These are phyloP conservation scores for Starmerella davenportii DNA, from an alignment of 805 yeast species.

Conservation along the genomic window DNA sequence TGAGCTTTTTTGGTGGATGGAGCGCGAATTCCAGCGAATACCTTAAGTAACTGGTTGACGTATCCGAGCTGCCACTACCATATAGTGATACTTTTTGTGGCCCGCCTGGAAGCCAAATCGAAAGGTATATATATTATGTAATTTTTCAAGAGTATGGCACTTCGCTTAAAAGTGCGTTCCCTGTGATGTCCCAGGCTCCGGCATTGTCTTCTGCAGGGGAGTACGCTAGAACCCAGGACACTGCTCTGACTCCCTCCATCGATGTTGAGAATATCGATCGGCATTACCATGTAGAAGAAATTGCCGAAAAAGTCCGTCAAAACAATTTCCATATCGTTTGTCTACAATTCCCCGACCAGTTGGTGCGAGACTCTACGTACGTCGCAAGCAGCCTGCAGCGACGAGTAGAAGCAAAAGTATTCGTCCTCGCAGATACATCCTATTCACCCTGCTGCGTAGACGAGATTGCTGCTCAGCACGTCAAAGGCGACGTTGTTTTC, in stretches of 20 bases:
- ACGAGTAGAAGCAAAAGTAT: constrained; percentile 34
- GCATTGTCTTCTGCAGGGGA: constrained; percentile 59
- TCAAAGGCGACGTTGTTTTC: constrained; percentile 61
- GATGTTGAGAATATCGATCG: constrained; percentile 25
- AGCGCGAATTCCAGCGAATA: no score
- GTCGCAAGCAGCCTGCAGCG: constrained; percentile 29
- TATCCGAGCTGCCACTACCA: no score
- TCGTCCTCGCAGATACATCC: constrained; percentile 88
- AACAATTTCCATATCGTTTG: constrained; percentile 40
- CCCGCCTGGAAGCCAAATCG: no score
- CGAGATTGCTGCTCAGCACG: constrained; percentile 92
- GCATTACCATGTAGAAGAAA: constrained; percentile 38
- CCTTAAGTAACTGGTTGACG: no score
- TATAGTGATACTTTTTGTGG: no score
- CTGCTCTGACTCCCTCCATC: constrained; percentile 2
- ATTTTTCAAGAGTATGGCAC: no score
- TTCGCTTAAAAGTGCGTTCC: no score
- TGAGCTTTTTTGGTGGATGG: no score
- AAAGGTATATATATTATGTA: no score
- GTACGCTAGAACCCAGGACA: constrained; percentile 30
- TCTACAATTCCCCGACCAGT: constrained; percentile 73
- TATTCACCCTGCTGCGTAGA: constrained; percentile 92
- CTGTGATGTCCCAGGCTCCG: constrained; percentile 39
- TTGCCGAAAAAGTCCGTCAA: constrained; percentile 27
- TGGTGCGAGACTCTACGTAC: constrained; percentile 62